phyloP scores from a whole-genome alignment of 2,329 filamentous ascomycete genomes.

The Cladophialophora carrionii region DNA sequence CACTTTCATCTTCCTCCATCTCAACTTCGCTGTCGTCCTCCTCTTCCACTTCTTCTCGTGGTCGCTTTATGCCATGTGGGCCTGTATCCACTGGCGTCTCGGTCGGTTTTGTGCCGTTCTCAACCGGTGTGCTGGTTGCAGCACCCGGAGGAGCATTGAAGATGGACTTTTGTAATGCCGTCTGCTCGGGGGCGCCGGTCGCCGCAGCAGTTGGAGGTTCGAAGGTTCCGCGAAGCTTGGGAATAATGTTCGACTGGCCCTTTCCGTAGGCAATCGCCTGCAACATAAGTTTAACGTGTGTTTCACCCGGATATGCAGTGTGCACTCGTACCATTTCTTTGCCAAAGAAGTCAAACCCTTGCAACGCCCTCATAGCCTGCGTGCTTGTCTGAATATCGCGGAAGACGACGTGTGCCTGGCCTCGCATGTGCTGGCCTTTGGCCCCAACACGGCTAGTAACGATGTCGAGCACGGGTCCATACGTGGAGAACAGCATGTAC shows the following conservation, averaged over 20 bases:
- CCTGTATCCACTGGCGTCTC: conserved; percentile 58
- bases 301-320: conserved; percentile 20
- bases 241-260: conserved; percentile 81
- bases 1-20: conserved; percentile 71
- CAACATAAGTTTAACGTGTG: conserved; percentile 11
- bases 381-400: conserved; percentile 88
- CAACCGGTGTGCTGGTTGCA: conserved; percentile 56
- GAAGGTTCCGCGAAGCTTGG: conserved; percentile 90
- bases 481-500: conserved; percentile 92
- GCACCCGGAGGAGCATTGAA: conserved; percentile 65
- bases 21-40: conserved; percentile 57
- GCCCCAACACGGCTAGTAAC: conserved; percentile 63
- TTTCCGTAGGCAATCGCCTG: conserved; percentile 92
- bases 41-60: conserved; percentile 68
- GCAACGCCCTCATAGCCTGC: conserved; percentile 85
- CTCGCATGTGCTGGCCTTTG: conserved; percentile 89
- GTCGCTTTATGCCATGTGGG: conserved; percentile 67
- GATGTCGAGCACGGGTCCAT: conserved; percentile 88
- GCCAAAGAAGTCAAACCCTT: conserved; percentile 84
- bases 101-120: conserved; percentile 48
- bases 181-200: conserved; percentile 65
- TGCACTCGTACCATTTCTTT: conserved; percentile 65
- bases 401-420: conserved; percentile 91
- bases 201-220: conserved; percentile 63
- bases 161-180: conserved; percentile 76